A percentile compares a stretch with the other conserved stretches of the same genome.
Conservation (phyloP, 1,284 basidiomycete species). For the Malassezia japonica region DNA sequence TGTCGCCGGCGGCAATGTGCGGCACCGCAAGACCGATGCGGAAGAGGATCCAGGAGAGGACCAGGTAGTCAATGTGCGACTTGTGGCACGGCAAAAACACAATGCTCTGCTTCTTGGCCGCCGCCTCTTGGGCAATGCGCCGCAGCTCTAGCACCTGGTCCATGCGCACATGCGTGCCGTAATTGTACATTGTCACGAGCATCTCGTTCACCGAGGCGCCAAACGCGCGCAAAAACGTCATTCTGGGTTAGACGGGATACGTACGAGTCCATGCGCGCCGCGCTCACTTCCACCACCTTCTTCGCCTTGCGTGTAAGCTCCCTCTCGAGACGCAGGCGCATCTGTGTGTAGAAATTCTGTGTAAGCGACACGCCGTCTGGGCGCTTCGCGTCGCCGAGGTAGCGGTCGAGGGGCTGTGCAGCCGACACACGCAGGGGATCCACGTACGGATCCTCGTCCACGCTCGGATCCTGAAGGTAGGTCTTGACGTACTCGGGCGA, state of each 20-base stretch:
- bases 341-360: neutral
- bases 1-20: slow-evolving; percentile 49
- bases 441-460: neutral
- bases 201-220: slow-evolving; percentile 46
- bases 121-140: slow-evolving; percentile 40
- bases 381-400: neutral
- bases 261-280: slow-evolving; percentile 5
- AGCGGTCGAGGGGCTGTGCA: neutral
- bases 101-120: slow-evolving; percentile 43
- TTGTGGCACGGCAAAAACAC: slow-evolving; percentile 50
- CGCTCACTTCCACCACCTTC: slow-evolving; percentile 21
- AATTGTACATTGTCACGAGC: slow-evolving; percentile 47
- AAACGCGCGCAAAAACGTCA: slow-evolving; percentile 28
- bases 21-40: slow-evolving; percentile 48
- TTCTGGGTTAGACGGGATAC: neutral
- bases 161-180: slow-evolving; percentile 41
- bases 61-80: slow-evolving; percentile 47
- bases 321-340: slow-evolving; percentile 12
- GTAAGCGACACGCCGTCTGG: neutral
- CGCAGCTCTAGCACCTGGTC: slow-evolving; percentile 40
- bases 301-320: slow-evolving; percentile 22
- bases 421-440: neutral
- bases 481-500: neutral
- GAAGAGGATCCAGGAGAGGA: slow-evolving; percentile 43
- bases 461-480: neutral